Base-by-base conservation (phyloP, 2,329 filamentous ascomycete species). In the Dichotomopilus funicola region DNA sequence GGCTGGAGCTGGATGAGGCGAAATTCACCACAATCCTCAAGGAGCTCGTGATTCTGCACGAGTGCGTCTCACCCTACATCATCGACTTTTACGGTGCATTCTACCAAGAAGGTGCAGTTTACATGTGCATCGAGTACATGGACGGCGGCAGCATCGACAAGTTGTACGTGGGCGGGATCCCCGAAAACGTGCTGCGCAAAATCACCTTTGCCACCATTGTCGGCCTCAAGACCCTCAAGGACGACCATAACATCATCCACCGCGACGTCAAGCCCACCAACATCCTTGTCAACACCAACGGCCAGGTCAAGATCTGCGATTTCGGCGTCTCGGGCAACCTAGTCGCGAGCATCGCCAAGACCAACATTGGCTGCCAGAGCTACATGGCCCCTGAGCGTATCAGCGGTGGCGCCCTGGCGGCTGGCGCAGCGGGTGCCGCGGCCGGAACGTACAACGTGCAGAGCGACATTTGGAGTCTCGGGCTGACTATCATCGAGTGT, bases 41-140 rank as follows among this genome's bases (percentile, higher is more conserved):
- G 82, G 94, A 99, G 72, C 78, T 99, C 48, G 90, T 99, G 66
- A 92, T 99, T 60, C 77, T 99, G 2, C 94, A 99, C 73, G 88
- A 94, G 64, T 99, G 94, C 67, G 79, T 94, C 3, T 96, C 91
- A 1, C 92, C 94, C 0, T 96, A 92, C 71, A 97, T 99, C 63
- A 94, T 99, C 70, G 92, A 99, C 68, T 99, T 99, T 66, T 99
- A 97, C 70, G 94, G 94, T 0, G 94, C 94, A 5, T 99, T 99
- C 70, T 99, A 96, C 78, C 94, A 99, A 68, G 94, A 99, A 74
- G 92, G 94, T 34, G 94, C 94, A 0, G 94, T 99, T 1, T 99
- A 99, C 72, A 97, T 99, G 71, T 99, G 94, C 73, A 96, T 99
- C 70, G 94, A 99, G 73, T 96, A 91, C 72, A 99, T 99, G 94